Base-by-base conservation (phyloP, 768 basidiomycete genomes). In the Rhodocollybia butyracea region DNA sequence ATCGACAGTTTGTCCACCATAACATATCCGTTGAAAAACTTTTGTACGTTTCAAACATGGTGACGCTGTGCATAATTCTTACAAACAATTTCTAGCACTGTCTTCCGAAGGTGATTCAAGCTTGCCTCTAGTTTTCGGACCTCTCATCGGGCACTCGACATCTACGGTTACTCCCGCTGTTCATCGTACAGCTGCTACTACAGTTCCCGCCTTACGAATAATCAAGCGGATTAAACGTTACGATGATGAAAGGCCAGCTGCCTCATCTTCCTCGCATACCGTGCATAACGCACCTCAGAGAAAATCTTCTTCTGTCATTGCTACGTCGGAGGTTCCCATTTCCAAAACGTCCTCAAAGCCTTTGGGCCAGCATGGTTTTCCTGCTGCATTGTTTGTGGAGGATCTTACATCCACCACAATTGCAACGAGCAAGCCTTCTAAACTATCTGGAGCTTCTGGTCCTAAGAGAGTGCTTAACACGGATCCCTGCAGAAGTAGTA, bases 121-220 rank as follows among this genome's bases (percentile, higher is more conserved):
- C 21, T 34, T 50, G 5, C 22, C 51, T 29, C 24, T 42, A 4
- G 15, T 53, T 40, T 53, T 53, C 12, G 51, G 27, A n/a, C 51
- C 51, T 10, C 21, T 46, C 19, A 26, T 36, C 22, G 38, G 24
- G 6, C 51, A 11, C 26, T 22, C 46, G n/a, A 46, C 32, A 13
- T 22, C 57, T 54, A 21, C 54, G 43, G 56, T 54, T 43, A 56
- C 54, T 51, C 50, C 56, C 26, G 51, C 61, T 30, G 57, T 59
- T 36, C 73, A 68, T 39, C 75, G 53, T 32, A 54, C 21, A 15
- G 29, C 38, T 11, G 42, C 19, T 11, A 29, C 53, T 10, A 31
- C 73, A 1, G 66, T 79, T 22, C 73, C 74, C 46, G 81, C 75
- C 41, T 63, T 81, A 36, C 74, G 71, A 30, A 78, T 81, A n/a